A percentile compares a stretch with the other conserved stretches of the same genome.
Evolutionary conservation across 805 yeast genomes (phyloP).

Genomic region (Naumovozyma dairenensis): DNA sequence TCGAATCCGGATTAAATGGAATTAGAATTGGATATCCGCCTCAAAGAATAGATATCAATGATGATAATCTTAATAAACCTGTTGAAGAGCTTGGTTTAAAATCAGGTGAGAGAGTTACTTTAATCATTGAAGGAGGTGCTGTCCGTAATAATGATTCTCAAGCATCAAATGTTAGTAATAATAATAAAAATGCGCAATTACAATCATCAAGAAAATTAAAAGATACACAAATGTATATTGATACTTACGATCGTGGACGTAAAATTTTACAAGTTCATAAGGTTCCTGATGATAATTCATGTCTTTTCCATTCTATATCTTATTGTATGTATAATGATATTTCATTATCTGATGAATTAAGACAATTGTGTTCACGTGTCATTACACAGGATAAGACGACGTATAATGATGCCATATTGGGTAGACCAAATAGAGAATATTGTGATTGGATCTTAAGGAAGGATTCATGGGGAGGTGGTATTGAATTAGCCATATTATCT

Average conservation of each 20-base stretch:
- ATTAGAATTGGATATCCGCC: constrained; percentile 59
- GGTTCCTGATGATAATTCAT: constrained; percentile 71
- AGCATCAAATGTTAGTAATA: too few species aligned
- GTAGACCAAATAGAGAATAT: constrained; percentile 39
- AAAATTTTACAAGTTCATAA: constrained; percentile 40
- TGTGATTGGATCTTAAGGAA: constrained; percentile 49
- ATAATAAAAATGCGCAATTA: constrained; percentile 1
- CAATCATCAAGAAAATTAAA: constrained; percentile 1
- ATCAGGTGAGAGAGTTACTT: constrained; percentile 38
- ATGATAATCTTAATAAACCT: constrained; percentile 7
- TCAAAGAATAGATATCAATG: constrained; percentile 30
- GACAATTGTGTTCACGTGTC: constrained; percentile 41
- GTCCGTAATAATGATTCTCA: too few species aligned
- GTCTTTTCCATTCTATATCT: constrained; percentile 58
- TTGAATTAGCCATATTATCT: constrained; percentile 57
- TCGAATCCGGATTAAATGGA: constrained; percentile 6
- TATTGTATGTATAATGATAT: constrained; percentile 39
- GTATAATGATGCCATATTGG: constrained; percentile 51
- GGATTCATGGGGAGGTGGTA: constrained; percentile 78
- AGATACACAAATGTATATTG: constrained; percentile 7
- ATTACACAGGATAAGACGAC: constrained; percentile 35
- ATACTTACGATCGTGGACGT: constrained; percentile 13
- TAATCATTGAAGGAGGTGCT: constrained; percentile 1
- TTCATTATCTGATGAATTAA: constrained; percentile 38
- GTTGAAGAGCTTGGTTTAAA: constrained; percentile 38